Conservation (phyloP, 2,329 filamentous ascomycete genomes). For the Helotiales sp. region DNA sequence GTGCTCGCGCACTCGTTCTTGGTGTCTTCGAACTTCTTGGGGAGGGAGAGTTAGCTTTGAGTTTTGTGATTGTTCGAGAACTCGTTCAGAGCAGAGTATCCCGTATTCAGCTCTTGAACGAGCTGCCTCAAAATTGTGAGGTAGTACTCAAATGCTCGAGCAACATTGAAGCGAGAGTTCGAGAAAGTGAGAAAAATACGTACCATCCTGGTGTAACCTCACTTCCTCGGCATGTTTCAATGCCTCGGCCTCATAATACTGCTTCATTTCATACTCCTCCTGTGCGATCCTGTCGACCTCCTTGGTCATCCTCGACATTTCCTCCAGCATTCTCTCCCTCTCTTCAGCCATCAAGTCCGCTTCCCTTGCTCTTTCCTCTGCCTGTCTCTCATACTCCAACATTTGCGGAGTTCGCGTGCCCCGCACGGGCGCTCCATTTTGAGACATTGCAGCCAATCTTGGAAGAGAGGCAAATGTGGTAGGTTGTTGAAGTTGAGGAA, state of each 20-base stretch:
- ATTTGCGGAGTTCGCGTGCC: slow-evolving; percentile 34
- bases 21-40: slow-evolving; percentile 31
- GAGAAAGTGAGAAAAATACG: neutral
- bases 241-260: slow-evolving; percentile 35
- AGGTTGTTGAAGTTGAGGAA: neutral
- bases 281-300: slow-evolving; percentile 34
- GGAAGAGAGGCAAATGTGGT: neutral
- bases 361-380: slow-evolving; percentile 31
- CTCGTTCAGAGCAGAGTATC: too few relatives aligned
- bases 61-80: too few relatives aligned
- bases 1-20: slow-evolving; percentile 27
- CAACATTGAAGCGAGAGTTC: too few relatives aligned
- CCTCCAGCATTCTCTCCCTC: slow-evolving; percentile 28
- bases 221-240: slow-evolving; percentile 34
- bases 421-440: slow-evolving; percentile 10
- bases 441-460: neutral
- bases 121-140: too few relatives aligned
- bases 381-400: slow-evolving; percentile 34
- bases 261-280: slow-evolving; percentile 35
- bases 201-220: slow-evolving; percentile 31
- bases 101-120: too few relatives aligned
- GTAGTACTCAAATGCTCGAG: too few relatives aligned
- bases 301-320: slow-evolving; percentile 22
- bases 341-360: slow-evolving; percentile 32
- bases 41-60: neutral